These are phyloP conservation scores for Calonectria pseudoreteaudii DNA, from an alignment of 2,329 filamentous ascomycete species.

Conservation along the genomic window DNA sequence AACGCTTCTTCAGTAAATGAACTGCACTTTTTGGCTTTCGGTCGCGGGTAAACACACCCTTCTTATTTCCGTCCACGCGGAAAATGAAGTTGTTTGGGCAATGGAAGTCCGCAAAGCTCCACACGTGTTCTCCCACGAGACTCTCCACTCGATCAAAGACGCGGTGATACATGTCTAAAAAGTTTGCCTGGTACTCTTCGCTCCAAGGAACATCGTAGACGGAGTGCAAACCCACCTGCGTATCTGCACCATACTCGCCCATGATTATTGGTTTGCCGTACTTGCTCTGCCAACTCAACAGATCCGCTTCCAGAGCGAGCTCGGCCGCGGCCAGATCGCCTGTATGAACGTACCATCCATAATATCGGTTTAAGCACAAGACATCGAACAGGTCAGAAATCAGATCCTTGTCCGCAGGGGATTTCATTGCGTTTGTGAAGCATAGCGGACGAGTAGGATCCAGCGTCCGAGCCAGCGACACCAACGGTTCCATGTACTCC, in stretches of 20 bases:
- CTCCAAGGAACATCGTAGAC: slow-evolving; percentile 32
- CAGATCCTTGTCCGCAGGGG: slow-evolving; percentile 11
- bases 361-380: slow-evolving; percentile 27
- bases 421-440: slow-evolving; percentile 19
- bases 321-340: slow-evolving; percentile 25
- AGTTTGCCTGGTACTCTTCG: slow-evolving; percentile 29
- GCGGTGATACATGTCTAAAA: slow-evolving; percentile 31
- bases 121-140: slow-evolving; percentile 32
- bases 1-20: slow-evolving; percentile 1
- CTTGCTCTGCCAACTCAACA: slow-evolving; percentile 19
- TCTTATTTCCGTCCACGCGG: slow-evolving; percentile 34
- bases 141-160: slow-evolving; percentile 31
- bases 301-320: slow-evolving; percentile 8
- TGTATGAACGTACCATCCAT: slow-evolving; percentile 27
- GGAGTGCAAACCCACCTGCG: slow-evolving; percentile 18
- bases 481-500: slow-evolving; percentile 25
- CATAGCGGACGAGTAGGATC: slow-evolving; percentile 25
- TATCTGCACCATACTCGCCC: slow-evolving; percentile 26
- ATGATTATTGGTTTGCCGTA: slow-evolving; percentile 29
- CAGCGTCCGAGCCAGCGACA: slow-evolving; percentile 8
- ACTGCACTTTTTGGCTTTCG: slow-evolving; percentile 10
- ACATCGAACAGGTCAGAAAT: slow-evolving; percentile 29
- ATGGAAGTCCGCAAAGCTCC: slow-evolving; percentile 36
- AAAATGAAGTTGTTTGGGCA: slow-evolving; percentile 24
- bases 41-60: slow-evolving; percentile 32